Evolutionary conservation across 768 basidiomycete species (phyloP), one percentile per base, ranked within the genome.

Genomic region (Tricholoma terreum): DNA sequence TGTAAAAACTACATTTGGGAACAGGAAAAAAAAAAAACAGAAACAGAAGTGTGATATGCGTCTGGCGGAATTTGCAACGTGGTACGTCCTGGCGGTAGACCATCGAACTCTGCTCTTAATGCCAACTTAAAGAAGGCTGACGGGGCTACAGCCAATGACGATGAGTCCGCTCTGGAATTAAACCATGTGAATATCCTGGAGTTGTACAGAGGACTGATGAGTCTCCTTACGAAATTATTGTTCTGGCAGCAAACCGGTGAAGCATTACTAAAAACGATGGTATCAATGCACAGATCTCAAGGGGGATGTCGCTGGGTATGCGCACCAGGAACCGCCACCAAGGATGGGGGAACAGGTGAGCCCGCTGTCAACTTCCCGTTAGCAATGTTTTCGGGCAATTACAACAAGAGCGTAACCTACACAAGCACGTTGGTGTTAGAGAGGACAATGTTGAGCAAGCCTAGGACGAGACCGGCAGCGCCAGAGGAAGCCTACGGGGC

Each of bases 221-320:
- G 40, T 11, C 38, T 24, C 65, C 73, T 66, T 58, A 77, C 75
- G 63, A 73, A 72, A 56, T 38, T 60, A 65, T 73, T 75, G 56
- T 69, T 63, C 45, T 65, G 57, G 69, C 75, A 77, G 70, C 75
- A 77, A 6, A 75, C 71, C 17, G 72, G 64, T 55, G 74, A 69
- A 17, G 66, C 65, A 56, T 62, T 54, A 68, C 61, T 57, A 31
- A 6, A 30, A 56, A 31, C n/a, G 14, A 33, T n/a, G 24, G 15
- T 8, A 34, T 45, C 2, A 24, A 21, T 11, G 10, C 17, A 34
- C 9, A 21, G 17, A 15, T 31, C 6, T 56, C 11, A 46, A 49
- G 35, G 8, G 24, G 9, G 9, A 22, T 10, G 14, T 4, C 15
- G 27, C 6, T 27, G 24, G 24, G 24, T 2, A 27, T 22, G 33